Base-by-base conservation (phyloP, 2,329 filamentous ascomycete genomes). In the Paecilomyces formosus region DNA sequence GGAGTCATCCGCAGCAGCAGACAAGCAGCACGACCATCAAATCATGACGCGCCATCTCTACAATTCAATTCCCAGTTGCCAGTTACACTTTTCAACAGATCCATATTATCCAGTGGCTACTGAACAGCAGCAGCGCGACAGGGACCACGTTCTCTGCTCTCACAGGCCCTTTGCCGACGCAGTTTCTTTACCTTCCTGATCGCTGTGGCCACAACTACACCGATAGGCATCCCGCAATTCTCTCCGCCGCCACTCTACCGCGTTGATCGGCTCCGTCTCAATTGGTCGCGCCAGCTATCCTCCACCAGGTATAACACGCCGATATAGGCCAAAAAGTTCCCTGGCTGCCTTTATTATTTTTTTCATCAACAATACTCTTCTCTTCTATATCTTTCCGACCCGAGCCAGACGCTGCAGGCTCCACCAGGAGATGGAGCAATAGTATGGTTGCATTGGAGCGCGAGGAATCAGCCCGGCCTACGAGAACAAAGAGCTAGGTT, bases 11-110 rank as follows among this genome's bases (percentile, higher is more conserved):
- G 30, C 5, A 39, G 56, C 50, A 54, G 24, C 52, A 55, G 24
- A 26, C 24, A 26, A 26, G 56, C 57, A 54, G 56, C 56, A 49
- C 53, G 55, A 58, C 54, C 13, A 60, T 61, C 57, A 50, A 62
- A 62, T 55, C 55, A 62, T 62, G 60, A 62, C 58, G 54, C 57
- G 35, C 53, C 31, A 39, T 53, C 52, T 52, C 30, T 33, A 39
- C 53, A 35, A 12, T 22, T 45, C 53, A 35, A 50, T 18, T 50
- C 53, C 56, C 53, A 58, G 50, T 54, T 58, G 12, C 55, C 58
- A 45, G 21, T 58, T 60, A 28, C 55, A 54, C 30, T 52, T 54
- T 33, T 50, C 56, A 39, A 52, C 52, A 35, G 24, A 52, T 33
- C 50, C 50, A 24, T 52, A 13, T 15, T 57, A 53, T 55, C 21